These are phyloP conservation scores for Aspergillus taichungensis DNA, from an alignment of 495 filamentous ascomycete species.

Conservation along the genomic window DNA sequence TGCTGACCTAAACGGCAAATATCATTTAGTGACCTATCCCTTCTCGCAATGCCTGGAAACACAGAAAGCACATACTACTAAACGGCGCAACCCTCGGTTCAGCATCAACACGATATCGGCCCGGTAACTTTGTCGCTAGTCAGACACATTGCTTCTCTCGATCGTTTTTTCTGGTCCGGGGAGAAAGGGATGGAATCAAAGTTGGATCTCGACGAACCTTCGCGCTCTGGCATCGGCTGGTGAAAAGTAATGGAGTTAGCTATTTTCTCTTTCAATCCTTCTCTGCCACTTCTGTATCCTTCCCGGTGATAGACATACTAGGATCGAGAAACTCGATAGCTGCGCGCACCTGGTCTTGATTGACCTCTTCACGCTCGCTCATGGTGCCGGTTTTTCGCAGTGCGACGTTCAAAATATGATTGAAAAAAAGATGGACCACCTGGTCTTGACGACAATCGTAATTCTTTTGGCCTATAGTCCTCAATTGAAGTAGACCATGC, in stretches of 20 bases:
- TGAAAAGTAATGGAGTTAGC: slow-evolving; percentile 16
- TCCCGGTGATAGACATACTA: slow-evolving; percentile 39
- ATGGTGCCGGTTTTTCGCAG: slow-evolving; percentile 34
- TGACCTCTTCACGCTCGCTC: slow-evolving; percentile 74
- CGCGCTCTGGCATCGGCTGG: slow-evolving; percentile 45
- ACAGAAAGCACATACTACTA: slow-evolving; percentile 37
- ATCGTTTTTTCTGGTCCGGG: background rate
- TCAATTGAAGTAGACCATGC: background rate
- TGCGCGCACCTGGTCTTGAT: slow-evolving; percentile 68
- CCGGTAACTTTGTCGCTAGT: slow-evolving; percentile 49
- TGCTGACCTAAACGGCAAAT: slow-evolving; percentile 56
- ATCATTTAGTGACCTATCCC: slow-evolving; percentile 10
- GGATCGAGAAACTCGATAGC: slow-evolving; percentile 83
- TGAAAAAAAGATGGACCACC: no score
- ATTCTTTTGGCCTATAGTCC: no score
- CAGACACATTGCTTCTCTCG: slow-evolving; percentile 3
- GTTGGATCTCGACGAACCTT: slow-evolving; percentile 36
- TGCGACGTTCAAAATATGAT: no score
- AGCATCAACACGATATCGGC: slow-evolving; percentile 89
- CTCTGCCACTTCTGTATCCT: no score
- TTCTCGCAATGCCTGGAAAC: background rate
- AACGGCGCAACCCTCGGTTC: slow-evolving; percentile 69
- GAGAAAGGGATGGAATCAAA: background rate
- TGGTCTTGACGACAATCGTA: no score
- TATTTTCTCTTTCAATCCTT: no score